Base-by-base conservation (phyloP, 345 rosid genomes). In the Punica granatum region DNA sequence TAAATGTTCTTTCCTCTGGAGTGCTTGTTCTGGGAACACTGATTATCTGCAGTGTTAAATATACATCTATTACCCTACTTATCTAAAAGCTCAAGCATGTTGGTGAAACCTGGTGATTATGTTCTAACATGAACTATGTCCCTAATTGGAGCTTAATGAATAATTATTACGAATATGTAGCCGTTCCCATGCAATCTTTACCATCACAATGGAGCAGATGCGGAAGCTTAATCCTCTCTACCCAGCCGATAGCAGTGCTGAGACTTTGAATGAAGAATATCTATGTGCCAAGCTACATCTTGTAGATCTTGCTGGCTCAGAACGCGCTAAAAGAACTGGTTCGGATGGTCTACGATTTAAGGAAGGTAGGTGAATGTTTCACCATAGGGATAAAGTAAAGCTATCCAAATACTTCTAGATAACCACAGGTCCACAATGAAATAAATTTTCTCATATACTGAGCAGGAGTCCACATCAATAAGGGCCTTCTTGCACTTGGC, bases 301-400 rank as follows among this genome's bases (percentile, higher is more conserved):
- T 43, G 99, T 94, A 65, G 99, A 94, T 81, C 99, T 94, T 75
- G 99, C 99, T 69, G 99, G 99, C 72, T 94, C 99, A 0, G 99
- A 91, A 77, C 77, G 99, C 72, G 99, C 99, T 62, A 94, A 94
- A 78, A 84, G 99, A 82, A 94, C 98, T 25, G 98, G 99, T 71
- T 94, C 97, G 11, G 97, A 94, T 70, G 99, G 99, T 67, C 48
- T 94, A 77, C 90, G 98, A 67, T 94, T 94, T 72, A 94, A 94
- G 77, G 99, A 94, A 91, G 99, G 99, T 92, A 61, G 53, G 86
- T 70, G 60, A 53, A 39, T 36, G 14, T 33, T 37, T 16, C 26
- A 11, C 31, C 12, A 16, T 32, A 44, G 21, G 26, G 42, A 58
- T 32, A 26, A 41, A 34, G 28, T 41, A 60, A 35, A 60, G 10